phyloP scores from a whole-genome alignment of 2,329 filamentous ascomycete genomes.

The Aspergillus flavus region DNA sequence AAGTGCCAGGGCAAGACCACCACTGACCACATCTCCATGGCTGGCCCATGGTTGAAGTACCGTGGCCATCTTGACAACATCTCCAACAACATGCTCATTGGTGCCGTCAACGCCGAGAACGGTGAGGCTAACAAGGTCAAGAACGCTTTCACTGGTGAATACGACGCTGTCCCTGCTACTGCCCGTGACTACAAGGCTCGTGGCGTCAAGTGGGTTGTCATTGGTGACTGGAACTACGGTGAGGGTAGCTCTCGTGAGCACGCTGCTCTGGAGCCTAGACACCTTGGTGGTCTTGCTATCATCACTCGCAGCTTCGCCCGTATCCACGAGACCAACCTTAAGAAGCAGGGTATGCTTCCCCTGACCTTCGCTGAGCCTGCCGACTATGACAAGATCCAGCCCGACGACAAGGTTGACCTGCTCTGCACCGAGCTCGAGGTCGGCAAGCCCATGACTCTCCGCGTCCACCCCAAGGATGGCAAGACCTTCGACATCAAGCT shows the following conservation, averaged over 20 bases:
- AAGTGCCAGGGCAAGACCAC: conserved; percentile 97
- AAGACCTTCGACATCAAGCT: conserved; percentile 79
- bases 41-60: conserved; percentile 97
- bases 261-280: conserved; percentile 93
- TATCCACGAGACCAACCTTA: conserved; percentile 99
- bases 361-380: conserved; percentile 91
- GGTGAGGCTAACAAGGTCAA: conserved; percentile 96
- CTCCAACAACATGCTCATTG: conserved; percentile 99
- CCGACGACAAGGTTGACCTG: conserved; percentile 89
- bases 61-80: conserved; percentile 99
- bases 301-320: conserved; percentile 94
- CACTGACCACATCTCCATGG: conserved; percentile 97
- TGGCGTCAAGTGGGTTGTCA: conserved; percentile 93
- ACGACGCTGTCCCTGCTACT: conserved; percentile 85
- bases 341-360: conserved; percentile 99
- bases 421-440: conserved; percentile 86
- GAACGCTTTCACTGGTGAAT: conserved; percentile 83
- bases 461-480: conserved; percentile 88
- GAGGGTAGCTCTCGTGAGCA: conserved; percentile 98
- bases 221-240: conserved; percentile 99
- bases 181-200: conserved; percentile 98
- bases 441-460: conserved; percentile 89
- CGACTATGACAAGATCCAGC: conserved; percentile 96
- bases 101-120: conserved; percentile 94
- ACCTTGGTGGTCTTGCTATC: conserved; percentile 95